Percentiles rank a stretch among this genome's conserved stretches.
Evolutionary conservation across 345 rosid genomes (phyloP).

Genomic region (Fremontodendron californicum): DNA sequence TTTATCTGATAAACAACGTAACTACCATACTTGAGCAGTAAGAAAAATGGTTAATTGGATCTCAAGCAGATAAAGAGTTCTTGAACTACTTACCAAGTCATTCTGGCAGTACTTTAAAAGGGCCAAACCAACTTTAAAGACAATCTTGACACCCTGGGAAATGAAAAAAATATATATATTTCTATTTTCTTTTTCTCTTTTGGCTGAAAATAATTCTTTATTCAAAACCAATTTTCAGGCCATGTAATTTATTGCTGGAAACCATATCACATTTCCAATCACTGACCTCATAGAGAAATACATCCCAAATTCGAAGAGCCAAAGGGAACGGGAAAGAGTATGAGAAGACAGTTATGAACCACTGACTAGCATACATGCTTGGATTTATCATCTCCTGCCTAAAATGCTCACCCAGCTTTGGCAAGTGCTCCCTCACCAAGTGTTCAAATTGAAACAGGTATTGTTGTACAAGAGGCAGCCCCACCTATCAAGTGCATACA

Average conservation of each 20-base stretch:
- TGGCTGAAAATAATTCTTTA: not conserved
- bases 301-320: constrained; percentile 98
- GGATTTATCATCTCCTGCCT: constrained; percentile 89
- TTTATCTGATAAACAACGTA: constrained; percentile 39
- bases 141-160: constrained; percentile 89
- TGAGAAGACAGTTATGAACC: constrained; percentile 96
- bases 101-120: constrained; percentile 82
- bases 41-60: not conserved
- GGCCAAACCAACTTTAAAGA: constrained; percentile 94
- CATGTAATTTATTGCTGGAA: not conserved
- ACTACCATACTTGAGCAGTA: constrained; percentile 2
- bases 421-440: constrained; percentile 75
- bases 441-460: constrained; percentile 75
- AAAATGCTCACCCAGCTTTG: constrained; percentile 90
- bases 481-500: constrained; percentile 47
- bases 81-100: constrained; percentile 58
- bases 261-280: not conserved
- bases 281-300: constrained; percentile 86
- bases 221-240: not conserved
- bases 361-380: constrained; percentile 98
- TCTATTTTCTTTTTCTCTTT: not conserved
- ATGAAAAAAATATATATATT: not conserved
- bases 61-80: constrained; percentile 3
- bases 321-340: constrained; percentile 90
- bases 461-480: constrained; percentile 92